A percentile compares a stretch with the other conserved stretches of the same genome.
Evolutionary conservation across 2,329 filamentous ascomycete species (phyloP).

Genomic region (Sclerotiophoma versabilis): DNA sequence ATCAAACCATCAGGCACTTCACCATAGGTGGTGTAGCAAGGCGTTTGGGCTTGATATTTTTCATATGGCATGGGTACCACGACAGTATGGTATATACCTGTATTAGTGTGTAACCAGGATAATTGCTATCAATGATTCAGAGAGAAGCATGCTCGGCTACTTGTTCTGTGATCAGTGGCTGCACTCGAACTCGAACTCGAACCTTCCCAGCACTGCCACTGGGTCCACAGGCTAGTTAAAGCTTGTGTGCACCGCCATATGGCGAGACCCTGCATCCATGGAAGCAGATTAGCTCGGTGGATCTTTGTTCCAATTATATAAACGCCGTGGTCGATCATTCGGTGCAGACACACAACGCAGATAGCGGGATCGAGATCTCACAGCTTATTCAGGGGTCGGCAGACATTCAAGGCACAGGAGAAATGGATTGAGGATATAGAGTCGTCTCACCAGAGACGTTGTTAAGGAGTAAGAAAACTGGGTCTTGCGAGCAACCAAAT

Average conservation of each 20-base stretch:
- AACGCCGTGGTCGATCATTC: neutral
- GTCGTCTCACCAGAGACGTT: conserved; percentile 34
- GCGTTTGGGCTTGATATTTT: neutral
- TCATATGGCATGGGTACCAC: neutral
- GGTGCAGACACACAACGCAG: conserved; percentile 1
- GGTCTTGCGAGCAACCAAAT: conserved; percentile 30
- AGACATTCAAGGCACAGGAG: conserved; percentile 27
- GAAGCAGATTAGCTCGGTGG: conserved; percentile 13
- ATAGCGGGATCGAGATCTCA: neutral
- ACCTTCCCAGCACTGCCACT: conserved; percentile 14
- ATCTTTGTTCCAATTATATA: conserved; percentile 8
- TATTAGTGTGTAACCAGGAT: neutral
- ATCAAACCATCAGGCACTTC: neutral
- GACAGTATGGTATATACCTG: neutral
- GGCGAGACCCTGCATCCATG: conserved; percentile 20
- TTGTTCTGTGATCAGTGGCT: conserved; percentile 7
- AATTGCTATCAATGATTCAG: conserved; percentile 1
- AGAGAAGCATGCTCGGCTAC: neutral
- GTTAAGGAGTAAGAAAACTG: conserved; percentile 29
- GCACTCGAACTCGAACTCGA: neutral
- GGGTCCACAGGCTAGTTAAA: conserved; percentile 22
- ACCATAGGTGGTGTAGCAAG: conserved; percentile 3
- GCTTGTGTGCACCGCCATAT: conserved; percentile 29
- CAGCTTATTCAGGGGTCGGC: neutral
- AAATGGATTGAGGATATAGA: conserved; percentile 46